phyloP scores from a whole-genome alignment of 2,329 filamentous ascomycete species.

The Aspergillus tubingensis region DNA sequence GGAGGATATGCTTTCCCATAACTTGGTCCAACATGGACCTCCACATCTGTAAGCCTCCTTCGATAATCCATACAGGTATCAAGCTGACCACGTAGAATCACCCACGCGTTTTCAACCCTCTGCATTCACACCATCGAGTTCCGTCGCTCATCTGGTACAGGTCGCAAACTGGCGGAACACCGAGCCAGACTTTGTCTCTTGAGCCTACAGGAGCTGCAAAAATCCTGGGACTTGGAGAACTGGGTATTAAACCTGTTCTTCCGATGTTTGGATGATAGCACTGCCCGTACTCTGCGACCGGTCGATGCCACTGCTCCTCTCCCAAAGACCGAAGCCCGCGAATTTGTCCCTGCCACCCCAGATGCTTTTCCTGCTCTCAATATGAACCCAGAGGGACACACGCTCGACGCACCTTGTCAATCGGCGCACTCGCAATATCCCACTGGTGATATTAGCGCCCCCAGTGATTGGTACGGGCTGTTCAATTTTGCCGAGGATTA shows the following conservation, averaged over 20 bases:
- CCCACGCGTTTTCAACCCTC: constrained; percentile 51
- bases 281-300: constrained; percentile 41
- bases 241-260: constrained; percentile 54
- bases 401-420: background rate
- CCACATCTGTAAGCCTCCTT: constrained; percentile 42
- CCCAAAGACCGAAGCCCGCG: background rate
- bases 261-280: constrained; percentile 50
- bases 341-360: background rate
- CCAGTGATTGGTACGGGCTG: constrained; percentile 14
- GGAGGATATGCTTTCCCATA: constrained; percentile 51
- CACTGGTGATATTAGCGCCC: background rate
- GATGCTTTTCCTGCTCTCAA: background rate
- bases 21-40: constrained; percentile 48
- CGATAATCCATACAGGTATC: background rate
- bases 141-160: constrained; percentile 38
- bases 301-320: constrained; percentile 17
- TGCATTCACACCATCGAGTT: constrained; percentile 53
- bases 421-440: no score
- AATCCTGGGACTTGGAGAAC: constrained; percentile 53
- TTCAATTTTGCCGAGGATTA: constrained; percentile 9
- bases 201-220: constrained; percentile 52
- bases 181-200: constrained; percentile 52
- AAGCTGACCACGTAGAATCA: constrained; percentile 37
- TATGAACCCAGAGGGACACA: background rate
- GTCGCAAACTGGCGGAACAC: constrained; percentile 50